Evolutionary conservation across 2,329 filamentous ascomycete genomes (phyloP), one percentile per base, ranked within the genome.

Genomic region (Paecilomyces dactylethromorphus): DNA sequence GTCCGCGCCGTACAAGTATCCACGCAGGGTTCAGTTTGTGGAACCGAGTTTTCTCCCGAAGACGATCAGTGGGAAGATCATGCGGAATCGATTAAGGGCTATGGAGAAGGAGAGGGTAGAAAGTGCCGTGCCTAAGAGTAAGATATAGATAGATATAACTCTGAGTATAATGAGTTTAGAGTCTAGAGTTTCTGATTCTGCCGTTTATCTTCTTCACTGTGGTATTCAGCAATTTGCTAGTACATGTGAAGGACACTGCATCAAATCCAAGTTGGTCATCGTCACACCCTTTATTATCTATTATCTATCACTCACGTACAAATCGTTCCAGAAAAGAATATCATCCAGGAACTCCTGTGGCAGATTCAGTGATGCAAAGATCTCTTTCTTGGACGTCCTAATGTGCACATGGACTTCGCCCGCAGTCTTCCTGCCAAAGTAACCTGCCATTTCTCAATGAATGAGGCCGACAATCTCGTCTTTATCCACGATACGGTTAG

Each of bases 361-460:
- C 35, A 39, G 6, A 39, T 15, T n/a, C 3, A n/a, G 13, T 6
- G 6, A n/a, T n/a, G n/a, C 13, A 15, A 39, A 39, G 8, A n/a
- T 13, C 35, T 39, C 35, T 15, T 7, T 15, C n/a, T 39, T 13
- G 6, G 35, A 15, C 2, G 35, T 39, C 3, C 35, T 15, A 3
- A 39, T 39, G 15, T 15, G 13, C 6, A 13, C 13, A 55, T 55
- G 26, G 31, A 26, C n/a, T 55, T 31, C 49, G 11, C 60, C 63
- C 7, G 67, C 68, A 0, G 63, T 64, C 53, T 65, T 69, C 68
- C 65, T 71, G 3, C 68, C 67, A 59, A 69, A 68, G 49, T 59
- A 76, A 0, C 75, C 75, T 49, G 75, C 74, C 74, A 77, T 77
- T 63, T 78, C 76, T 74, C 74, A 78, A 57, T 77, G 73, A 58